A percentile compares a stretch with the other conserved stretches of the same genome.
Evolutionary conservation across 2,329 filamentous ascomycete genomes (phyloP).

Genomic region (Beauveria australis): DNA sequence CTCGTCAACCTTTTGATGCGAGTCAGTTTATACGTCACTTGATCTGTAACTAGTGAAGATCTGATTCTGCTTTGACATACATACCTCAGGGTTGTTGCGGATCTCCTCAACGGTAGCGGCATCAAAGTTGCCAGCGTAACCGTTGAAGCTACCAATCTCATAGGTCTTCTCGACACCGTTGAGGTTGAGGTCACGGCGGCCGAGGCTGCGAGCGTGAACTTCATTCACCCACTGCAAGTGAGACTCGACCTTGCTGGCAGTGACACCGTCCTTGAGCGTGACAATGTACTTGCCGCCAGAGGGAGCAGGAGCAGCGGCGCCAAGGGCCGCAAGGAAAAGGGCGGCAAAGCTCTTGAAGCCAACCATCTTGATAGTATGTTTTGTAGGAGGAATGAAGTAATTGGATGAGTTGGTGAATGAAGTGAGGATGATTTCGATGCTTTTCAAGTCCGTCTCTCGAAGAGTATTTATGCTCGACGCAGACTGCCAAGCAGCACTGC

Average conservation of each 20-base stretch:
- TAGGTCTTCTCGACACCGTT: constrained; percentile 24
- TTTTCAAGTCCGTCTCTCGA: not conserved
- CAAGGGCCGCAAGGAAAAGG: constrained; percentile 12
- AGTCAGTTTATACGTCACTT: not conserved
- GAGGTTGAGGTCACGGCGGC: constrained; percentile 25
- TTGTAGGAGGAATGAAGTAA: not conserved
- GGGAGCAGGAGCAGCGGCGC: constrained; percentile 4
- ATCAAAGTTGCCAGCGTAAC: constrained; percentile 36
- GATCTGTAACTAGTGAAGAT: not conserved
- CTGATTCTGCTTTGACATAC: constrained; percentile 21
- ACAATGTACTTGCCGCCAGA: constrained; percentile 34
- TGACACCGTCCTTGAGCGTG: constrained; percentile 32
- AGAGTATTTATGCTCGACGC: not conserved
- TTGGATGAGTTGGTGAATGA: not conserved
- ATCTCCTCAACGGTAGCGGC: constrained; percentile 32
- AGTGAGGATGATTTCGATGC: not conserved
- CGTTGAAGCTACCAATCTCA: constrained; percentile 27
- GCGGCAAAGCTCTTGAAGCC: constrained; percentile 16
- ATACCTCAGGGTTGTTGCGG: constrained; percentile 29
- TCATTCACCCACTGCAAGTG: constrained; percentile 26
- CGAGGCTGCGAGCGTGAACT: constrained; percentile 24
- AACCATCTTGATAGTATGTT: constrained; percentile 12
- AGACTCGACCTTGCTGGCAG: constrained; percentile 22
- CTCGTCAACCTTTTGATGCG: constrained; percentile 20
- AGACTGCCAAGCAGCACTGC: not conserved